A percentile compares a stretch with the other conserved stretches of the same genome.
These are phyloP conservation scores for Lathyrus sativus DNA, from an alignment of 306 rosid genomes.

Conservation along the genomic window DNA sequence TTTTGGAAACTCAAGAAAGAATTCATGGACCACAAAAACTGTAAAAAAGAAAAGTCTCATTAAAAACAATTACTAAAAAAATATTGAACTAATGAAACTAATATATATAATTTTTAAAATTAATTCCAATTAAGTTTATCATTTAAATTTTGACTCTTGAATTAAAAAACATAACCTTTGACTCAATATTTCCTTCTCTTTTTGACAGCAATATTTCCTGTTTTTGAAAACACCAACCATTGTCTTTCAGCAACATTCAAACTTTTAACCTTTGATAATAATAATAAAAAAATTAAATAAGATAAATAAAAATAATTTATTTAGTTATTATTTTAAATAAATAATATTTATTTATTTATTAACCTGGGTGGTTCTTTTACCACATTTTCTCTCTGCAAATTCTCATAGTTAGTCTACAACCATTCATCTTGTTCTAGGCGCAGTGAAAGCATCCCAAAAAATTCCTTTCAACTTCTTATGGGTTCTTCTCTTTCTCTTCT, in stretches of 20 bases:
- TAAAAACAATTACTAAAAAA: not conserved
- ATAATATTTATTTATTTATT: not conserved
- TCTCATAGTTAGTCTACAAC: slow-evolving; percentile 21
- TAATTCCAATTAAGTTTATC: not conserved
- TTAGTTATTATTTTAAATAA: not conserved
- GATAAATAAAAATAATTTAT: not conserved
- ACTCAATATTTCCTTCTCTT: not conserved
- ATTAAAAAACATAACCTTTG: not conserved
- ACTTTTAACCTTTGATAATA: not conserved
- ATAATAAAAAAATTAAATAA: not conserved
- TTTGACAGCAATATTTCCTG: no score
- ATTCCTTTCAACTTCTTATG: slow-evolving; percentile 35
- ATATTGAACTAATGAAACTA: not conserved
- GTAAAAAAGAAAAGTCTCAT: not conserved
- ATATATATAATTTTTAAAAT: not conserved
- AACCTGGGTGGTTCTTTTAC: slow-evolving; percentile 1
- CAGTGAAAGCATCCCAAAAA: slow-evolving; percentile 33
- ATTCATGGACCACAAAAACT: not conserved
- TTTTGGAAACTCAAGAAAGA: not conserved
- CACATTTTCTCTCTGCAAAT: slow-evolving; percentile 22
- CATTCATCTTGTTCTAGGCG: slow-evolving; percentile 39
- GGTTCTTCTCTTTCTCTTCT: slow-evolving; percentile 37
- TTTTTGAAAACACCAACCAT: not conserved
- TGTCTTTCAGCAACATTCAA: slow-evolving; percentile 17
- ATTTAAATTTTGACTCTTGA: not conserved